Base-by-base conservation (phyloP, 371 early-diverging fungal species). In the Zychaea mexicana region DNA sequence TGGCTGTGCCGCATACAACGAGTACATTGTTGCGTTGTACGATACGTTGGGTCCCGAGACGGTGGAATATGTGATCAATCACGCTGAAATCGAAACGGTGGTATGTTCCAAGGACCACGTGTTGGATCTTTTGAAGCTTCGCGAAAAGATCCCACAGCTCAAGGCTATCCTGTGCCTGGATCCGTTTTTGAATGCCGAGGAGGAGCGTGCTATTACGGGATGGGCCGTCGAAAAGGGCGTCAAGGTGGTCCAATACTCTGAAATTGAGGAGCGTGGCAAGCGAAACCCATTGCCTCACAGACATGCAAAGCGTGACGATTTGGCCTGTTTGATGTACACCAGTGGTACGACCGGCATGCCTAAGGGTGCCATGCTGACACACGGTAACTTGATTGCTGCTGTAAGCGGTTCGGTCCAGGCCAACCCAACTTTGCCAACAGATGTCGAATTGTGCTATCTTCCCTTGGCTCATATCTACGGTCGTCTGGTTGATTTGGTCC, bases 381-480 rank as follows among this genome's bases (percentile, higher is more conserved):
- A 87, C 39, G 17, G 52, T 13, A 83, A 81, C 69, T 82, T 87
- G 60, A 76, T 82, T 28, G 65, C 76, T 17, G 67, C 78, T 2
- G 60, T 77, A 7, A 62, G 64, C 12, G 66, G 66, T 24, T 39
- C 60, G 19, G 8, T 65, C 10, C 53, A 33, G 10, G 38, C 67
- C 24, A 59, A 19, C 21, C 10, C 26, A 1, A 57, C 31, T 26
- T 13, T 36, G 55, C 21, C 55, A 53, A 55, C 57, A 15, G 87
- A 86, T 61, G 60, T 65, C 21, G 52, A 74, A 15, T 69, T 87
- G 47, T 87, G 88, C 33, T 98, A 70, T 75, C 83, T 99, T 62
- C 98, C 98, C 1, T 75, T 97, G 52, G 96, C 98, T 2, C 99
- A 98, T 75, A 88, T 93, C 45, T 95, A 93, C 79, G 98, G 96